Evolutionary conservation across 805 yeast genomes (phyloP).

Genomic region (Hanseniaspora valbyensis): DNA sequence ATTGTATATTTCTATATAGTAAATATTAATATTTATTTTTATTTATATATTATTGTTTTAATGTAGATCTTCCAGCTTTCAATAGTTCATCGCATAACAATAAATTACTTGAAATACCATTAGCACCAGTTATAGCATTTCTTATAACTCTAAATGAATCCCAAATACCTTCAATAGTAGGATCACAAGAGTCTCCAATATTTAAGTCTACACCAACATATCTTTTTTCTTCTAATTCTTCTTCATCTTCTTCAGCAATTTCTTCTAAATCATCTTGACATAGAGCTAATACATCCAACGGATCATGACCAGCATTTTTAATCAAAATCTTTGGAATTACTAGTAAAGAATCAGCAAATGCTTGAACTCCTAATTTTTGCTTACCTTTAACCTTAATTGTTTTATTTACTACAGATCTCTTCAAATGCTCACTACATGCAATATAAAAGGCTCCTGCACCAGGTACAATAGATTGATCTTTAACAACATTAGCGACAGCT

Average conservation of each 20-base stretch:
- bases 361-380: slow-evolving; percentile 78
- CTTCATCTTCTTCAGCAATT: slow-evolving; percentile 47
- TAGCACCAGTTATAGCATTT: slow-evolving; percentile 83
- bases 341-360: slow-evolving; percentile 84
- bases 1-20: too few relatives aligned
- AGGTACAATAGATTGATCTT: slow-evolving; percentile 76
- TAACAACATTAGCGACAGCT: slow-evolving; percentile 82
- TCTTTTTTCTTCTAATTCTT: slow-evolving; percentile 49
- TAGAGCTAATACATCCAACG: slow-evolving; percentile 77
- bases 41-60: slow-evolving; percentile 40
- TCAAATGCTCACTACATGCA: slow-evolving; percentile 62
- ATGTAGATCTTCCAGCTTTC: slow-evolving; percentile 91
- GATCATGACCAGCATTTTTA: slow-evolving; percentile 86
- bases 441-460: slow-evolving; percentile 96
- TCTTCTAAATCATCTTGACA: slow-evolving; percentile 58
- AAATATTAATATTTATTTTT: too few relatives aligned
- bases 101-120: slow-evolving; percentile 86
- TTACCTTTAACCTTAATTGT: slow-evolving; percentile 64
- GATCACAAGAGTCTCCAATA: slow-evolving; percentile 93
- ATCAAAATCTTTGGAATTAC: slow-evolving; percentile 88
- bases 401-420: slow-evolving; percentile 38
- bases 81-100: slow-evolving; percentile 89
- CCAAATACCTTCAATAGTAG: slow-evolving; percentile 89
- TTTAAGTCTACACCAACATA: slow-evolving; percentile 82
- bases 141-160: slow-evolving; percentile 90